Base-by-base conservation (phyloP, 805 yeast species). In the Starmerella tilneyi region DNA sequence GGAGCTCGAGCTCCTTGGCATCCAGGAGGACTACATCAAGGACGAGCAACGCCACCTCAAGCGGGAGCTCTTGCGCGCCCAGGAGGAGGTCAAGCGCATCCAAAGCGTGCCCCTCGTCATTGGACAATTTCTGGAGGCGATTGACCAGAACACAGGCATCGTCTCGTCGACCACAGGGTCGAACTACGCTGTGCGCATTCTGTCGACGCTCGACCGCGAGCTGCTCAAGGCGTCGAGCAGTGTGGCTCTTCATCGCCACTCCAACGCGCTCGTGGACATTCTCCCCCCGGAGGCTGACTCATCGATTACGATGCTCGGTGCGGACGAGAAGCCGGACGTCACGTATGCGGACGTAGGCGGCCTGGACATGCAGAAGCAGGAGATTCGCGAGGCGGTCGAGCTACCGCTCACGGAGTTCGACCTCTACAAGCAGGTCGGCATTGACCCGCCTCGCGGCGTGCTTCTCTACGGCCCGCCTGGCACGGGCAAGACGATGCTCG, bases 401-500 rank as follows among this genome's bases (percentile, higher is more conserved):
- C 73, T 92, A 56, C 98, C 98, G 11, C 73, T 92, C 59, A 82
- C 94, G 13, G 97, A 92, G 63, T 94, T 92, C 30, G 98, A 94
- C 58, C 71, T 94, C 54, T 92, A 92, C 67, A 82, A 84, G 60
- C 97, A 92, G 66, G 92, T 92, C 60, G 99, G 99, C 67, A 88
- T 92, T 54, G 97, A 92, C 59, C 98, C 98, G 16, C 99, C 99
- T 52, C 79, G 97, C 56, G 99, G 99, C 58, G 98, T 92, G 24
- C 68, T 92, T 56, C 71, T 92, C 50, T 92, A 92, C 66, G 99
- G 99, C n/a, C 97, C 98, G 9, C 99, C 99, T 39, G 99, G 99
- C 63, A 92, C 98, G 1, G 99, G 99, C 59, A 92, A 92, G 65
- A 92, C 99, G 19, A 88, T 92, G 97, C 74, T 92, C 62, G 99